Percentiles rank a stretch among this genome's conserved stretches.
phyloP scores from a whole-genome alignment of 108 stramenopile genomes.

The Cyclotella cryptica region DNA sequence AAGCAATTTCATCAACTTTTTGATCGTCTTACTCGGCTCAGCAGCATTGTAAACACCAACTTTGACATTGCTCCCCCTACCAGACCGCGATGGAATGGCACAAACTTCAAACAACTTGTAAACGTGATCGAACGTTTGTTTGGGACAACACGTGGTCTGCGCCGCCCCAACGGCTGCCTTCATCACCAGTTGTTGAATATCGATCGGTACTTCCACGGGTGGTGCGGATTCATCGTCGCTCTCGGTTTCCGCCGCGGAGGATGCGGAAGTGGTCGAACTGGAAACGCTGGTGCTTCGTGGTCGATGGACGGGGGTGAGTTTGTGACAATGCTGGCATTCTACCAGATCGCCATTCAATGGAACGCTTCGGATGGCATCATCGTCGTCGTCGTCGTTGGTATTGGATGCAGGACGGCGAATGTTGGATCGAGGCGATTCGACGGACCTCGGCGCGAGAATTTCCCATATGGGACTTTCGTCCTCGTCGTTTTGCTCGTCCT shows the following conservation, averaged over 20 bases:
- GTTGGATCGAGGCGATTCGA: not conserved
- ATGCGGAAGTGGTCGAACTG: too few species aligned
- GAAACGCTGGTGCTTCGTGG: too few species aligned
- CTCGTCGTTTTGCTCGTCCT: not conserved
- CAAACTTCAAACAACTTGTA: constrained; percentile 21
- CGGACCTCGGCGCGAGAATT: constrained; percentile 29
- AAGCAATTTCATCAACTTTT: constrained; percentile 47
- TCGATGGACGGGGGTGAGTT: constrained; percentile 23
- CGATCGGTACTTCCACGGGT: not conserved
- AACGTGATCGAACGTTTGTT: too few species aligned
- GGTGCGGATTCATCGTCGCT: not conserved
- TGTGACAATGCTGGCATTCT: constrained; percentile 25
- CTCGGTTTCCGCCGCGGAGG: not conserved
- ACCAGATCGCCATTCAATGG: not conserved
- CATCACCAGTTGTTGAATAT: constrained; percentile 20
- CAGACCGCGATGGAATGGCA: not conserved
- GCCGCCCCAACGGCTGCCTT: constrained; percentile 26
- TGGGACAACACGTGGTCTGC: not conserved
- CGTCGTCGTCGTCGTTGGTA: constrained; percentile 8
- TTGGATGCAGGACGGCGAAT: not conserved
- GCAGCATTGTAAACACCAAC: not conserved
- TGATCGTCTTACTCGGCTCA: constrained; percentile 38
- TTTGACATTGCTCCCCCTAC: not conserved
- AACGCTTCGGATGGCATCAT: not conserved
- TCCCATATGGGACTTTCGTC: constrained; percentile 33